Percentiles rank a stretch among this genome's conserved stretches.
Conservation (phyloP, 129 eudicot species). For the Escallonia rubra region DNA sequence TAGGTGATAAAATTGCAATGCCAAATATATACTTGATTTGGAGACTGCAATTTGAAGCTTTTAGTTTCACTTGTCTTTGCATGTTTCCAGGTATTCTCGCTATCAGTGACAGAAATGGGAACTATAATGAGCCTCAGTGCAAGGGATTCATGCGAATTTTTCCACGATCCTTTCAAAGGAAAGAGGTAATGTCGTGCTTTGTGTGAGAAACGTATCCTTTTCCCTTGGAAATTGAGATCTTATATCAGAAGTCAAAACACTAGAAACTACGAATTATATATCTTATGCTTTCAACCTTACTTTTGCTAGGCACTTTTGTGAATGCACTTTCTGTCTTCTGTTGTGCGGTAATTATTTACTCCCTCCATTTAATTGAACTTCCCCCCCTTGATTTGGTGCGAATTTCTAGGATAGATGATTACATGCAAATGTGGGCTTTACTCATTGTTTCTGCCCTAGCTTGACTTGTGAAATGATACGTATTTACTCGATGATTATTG, state of each 20-base stretch:
- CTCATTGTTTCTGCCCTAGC: too few species aligned
- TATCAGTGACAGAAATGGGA: conserved; percentile 85
- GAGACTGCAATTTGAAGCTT: neutral
- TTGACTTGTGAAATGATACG: too few species aligned
- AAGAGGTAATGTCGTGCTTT: conserved; percentile 39
- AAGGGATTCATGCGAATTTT: conserved; percentile 79
- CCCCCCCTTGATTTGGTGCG: too few species aligned
- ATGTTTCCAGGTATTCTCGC: conserved; percentile 62
- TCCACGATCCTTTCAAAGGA: conserved; percentile 85
- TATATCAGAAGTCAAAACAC: too few species aligned
- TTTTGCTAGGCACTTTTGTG: neutral
- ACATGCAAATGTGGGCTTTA: too few species aligned
- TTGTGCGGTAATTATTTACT: too few species aligned
- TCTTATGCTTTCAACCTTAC: neutral
- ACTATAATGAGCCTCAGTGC: conserved; percentile 75
- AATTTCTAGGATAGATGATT: too few species aligned
- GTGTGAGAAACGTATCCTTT: neutral
- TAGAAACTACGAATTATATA: too few species aligned
- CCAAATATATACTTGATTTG: neutral
- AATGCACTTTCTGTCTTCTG: neutral
- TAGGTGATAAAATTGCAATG: too few species aligned
- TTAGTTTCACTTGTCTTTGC: neutral
- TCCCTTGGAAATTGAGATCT: too few species aligned
- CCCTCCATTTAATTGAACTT: too few species aligned
- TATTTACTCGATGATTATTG: too few species aligned